Evolutionary conservation across 2,329 filamentous ascomycete species (phyloP), one percentile per base, ranked within the genome.

Genomic region (Botrytis elliptica): DNA sequence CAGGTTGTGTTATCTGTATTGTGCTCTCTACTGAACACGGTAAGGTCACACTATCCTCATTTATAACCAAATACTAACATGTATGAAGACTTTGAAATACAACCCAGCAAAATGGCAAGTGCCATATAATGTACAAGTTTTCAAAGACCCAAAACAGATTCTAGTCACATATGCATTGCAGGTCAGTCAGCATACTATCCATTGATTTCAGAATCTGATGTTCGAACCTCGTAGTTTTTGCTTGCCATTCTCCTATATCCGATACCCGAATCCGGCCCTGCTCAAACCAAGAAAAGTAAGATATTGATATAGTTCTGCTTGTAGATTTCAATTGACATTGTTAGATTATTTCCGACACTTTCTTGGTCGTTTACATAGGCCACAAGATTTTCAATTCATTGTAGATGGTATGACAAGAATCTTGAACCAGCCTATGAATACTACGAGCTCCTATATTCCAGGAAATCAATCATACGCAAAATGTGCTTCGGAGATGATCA

Each of bases 381-480:
- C 95, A 1, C 94, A 98, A 82, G 96, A 99, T 81, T 98, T 99
- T 80, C 96, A 99, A 82, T 99, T 99, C 81, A 90, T 98, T 38
- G 93, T 97, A 18, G 95, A 98, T 81, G 95, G 95, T 67, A 97
- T 98, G 91, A 95, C 92, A 0, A 90, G 94, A 78, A 93, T 98
- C 66, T 85, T 99, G 69, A 96, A 97, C 78, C 95, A 98, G 78
- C 95, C 95, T 38, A 90, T 98, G 75, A 94, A 97, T 83, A 92
- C 94, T 62, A 97, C 94, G 74, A 89, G 89, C 18, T 95, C 95
- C 1, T 98, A 97, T 81, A 89, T 98, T 2, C 94, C 95, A 0
- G 93, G 94, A 7, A 92, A 91, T 57, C 93, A 97, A 79, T 74
- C 92, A 66, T 89, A 92, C 0, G 86, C 93, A 70, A 93, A 93